These are phyloP conservation scores for Eucalyptus coolabah DNA, from an alignment of 345 rosid species.

Conservation along the genomic window DNA sequence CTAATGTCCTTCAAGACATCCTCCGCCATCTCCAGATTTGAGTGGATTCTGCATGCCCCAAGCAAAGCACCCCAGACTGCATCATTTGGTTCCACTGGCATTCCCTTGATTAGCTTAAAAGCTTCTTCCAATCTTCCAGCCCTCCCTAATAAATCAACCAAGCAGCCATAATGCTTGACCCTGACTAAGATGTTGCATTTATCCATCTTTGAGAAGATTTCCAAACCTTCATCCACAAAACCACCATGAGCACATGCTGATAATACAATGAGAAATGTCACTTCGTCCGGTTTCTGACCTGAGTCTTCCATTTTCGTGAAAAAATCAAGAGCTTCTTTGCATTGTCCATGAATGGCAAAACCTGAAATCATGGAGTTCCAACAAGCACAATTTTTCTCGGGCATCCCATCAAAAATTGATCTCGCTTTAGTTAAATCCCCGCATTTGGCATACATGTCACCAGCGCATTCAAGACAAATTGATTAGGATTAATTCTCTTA, in stretches of 20 bases:
- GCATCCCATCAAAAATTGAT: slow-evolving; percentile 40
- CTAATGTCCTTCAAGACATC: slow-evolving; percentile 23
- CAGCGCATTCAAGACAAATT: slow-evolving; percentile 43
- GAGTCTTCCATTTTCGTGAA: slow-evolving; percentile 45
- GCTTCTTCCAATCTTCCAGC: slow-evolving; percentile 65
- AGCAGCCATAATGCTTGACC: slow-evolving; percentile 58
- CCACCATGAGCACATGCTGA: slow-evolving; percentile 78
- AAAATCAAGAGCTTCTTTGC: slow-evolving; percentile 45
- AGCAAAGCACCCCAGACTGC: slow-evolving; percentile 62
- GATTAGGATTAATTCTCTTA: slow-evolving; percentile 29
- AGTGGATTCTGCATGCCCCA: slow-evolving; percentile 62
- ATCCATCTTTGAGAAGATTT: slow-evolving; percentile 49
- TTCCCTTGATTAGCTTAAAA: slow-evolving; percentile 28
- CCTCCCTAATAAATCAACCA: slow-evolving; percentile 67
- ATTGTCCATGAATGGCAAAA: slow-evolving; percentile 44
- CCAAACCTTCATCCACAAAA: slow-evolving; percentile 45
- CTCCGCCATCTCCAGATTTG: slow-evolving; percentile 31
- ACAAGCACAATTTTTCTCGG: slow-evolving; percentile 26
- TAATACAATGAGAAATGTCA: slow-evolving; percentile 46
- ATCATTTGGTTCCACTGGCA: slow-evolving; percentile 62
- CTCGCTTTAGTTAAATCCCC: slow-evolving; percentile 51
- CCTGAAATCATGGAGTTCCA: slow-evolving; percentile 82
- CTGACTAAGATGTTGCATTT: slow-evolving; percentile 17
- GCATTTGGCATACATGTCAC: slow-evolving; percentile 80
- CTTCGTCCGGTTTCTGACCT: slow-evolving; percentile 32